Evolutionary conservation across 225 moss, liverwort and hornwort species (phyloP), one percentile per base, ranked within the genome.

Genomic region (Neckera pumila): DNA sequence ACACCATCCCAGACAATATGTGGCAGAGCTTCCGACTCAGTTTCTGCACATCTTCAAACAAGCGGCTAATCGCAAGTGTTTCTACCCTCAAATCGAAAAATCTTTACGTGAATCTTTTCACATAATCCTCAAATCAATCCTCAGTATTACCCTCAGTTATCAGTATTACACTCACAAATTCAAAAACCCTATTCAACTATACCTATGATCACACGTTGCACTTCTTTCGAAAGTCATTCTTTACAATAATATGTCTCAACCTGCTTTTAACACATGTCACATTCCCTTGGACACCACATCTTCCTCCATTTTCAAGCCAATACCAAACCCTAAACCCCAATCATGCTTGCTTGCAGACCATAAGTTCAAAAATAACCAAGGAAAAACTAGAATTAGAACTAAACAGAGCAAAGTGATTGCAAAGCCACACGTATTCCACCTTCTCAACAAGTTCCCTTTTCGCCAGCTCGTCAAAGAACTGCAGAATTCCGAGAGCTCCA

Each of bases 1-100:
- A 97, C 70, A 90, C 92, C 84, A 96, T 92, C 82, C 97, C 97
- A 49, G 96, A 93, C 67, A 86, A 83, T 26, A 97, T 95, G 71
- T 97, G 96, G 86, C 96, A 94, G 84, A 97, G 89, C 92, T 97
- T 97, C 84, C 97, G 90, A 90, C 96, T 95, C 93, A 97, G 80
- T 86, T 93, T 95, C 95, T 96, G 95, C 90, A 87, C 91, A 88
- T 69, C 51, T 70, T 38, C 66, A 88, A 71, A 72, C 38, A 27
- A 73, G 58, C 15, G n/a, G 61, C 43, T 88, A 34, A 83, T 87
- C 81, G 72, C 70, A 69, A 69, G 73, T 60, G 81, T 38, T 36
- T 58, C 45, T 59, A 36, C 11, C 51, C 38, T 23, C 53, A 65
- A 65, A 56, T 64, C 65, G 54, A 77, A 63, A 38, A 61, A 61